Base-by-base conservation (phyloP, 108 stramenopile species). In the Mediolabrus comicus region DNA sequence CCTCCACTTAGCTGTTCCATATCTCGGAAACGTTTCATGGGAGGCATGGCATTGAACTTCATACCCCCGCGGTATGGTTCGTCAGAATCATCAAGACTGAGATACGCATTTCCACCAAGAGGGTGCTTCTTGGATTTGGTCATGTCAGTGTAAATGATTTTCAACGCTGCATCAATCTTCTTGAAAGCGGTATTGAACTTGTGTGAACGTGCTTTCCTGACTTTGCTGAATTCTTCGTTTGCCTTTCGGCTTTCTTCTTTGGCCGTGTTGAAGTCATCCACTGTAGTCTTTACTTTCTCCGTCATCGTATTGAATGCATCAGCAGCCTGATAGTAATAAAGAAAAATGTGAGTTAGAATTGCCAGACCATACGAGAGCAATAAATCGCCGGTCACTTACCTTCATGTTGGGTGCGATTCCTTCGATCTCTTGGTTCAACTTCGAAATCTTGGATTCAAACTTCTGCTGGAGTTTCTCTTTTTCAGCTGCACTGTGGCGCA, bases 1-100 rank as follows among this genome's bases (percentile, higher is more conserved):
- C 99, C 99, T n/a, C 99, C 99, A 61, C 95, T 97, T 17, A 99
- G 87, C 77, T 99, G 98, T 38, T 98, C 97, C 97, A 99, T 98
- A 60, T 99, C 98, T 36, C 98, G 87, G 81, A 97, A 98, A 29
- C 98, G 85, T 71, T 99, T 99, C 92, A 94, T 97, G 9, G 99
- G 98, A 58, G 98, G 98, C 98, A 97, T 98, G 9, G 98, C 99
- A 70, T 97, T 98, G 94, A 97, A 99, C 73, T 96, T 96, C 69
- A 99, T 83, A 0, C 98, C 98, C 27, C 96, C 97, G 25, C 90
- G 80, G 82, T 96, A 98, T 17, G 98, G 98, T 72, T 99, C 98
- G 46, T 98, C 95, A 1, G 86, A 80, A 63, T 97, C 92, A 56
- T 97, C 96, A 2, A 97, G 82, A 81, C 87, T 88, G 14, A 98